Base-by-base conservation (phyloP, 106 monocot genomes). In the Phalaenopsis equestris region DNA sequence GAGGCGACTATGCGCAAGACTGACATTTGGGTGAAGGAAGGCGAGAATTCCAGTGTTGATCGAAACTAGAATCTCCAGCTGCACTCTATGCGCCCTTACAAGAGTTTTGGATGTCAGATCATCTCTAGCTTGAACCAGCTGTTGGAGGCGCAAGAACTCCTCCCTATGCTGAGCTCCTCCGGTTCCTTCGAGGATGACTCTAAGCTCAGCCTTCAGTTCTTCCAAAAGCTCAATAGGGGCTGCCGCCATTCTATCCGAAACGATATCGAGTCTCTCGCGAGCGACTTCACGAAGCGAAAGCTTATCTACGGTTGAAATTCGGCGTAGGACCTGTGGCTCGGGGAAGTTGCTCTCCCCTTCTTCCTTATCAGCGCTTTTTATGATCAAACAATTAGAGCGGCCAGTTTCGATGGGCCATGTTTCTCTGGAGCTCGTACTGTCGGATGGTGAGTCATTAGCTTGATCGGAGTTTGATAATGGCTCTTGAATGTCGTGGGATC, bases 41-140 rank as follows among this genome's bases (percentile, higher is more conserved):
- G 99, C 99, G 78, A 93, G 93, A 55, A 99, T 99, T 16, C 99
- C 99, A 0, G 95, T 95, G 47, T 99, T 99, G 72, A 95, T 91
- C 5, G 99, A 88, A 5, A 95, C 95, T 38, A 99, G 87, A 75
- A 99, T 91, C 76, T 99, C 99, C 70, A 99, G 79, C 83, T 95
- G 99, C 67, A 90, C 90, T 41, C 88, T 76, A 74, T 99, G 95
- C 52, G 93, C 90, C 79, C 84, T 87, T 9, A 79, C 77, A 42
- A 99, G 95, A 10, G 82, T 83, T 49, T 85, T 89, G 3, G 84
- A 81, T 6, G 88, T 90, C 82, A 99, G 76, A 52, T 99, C 99
- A 7, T 76, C 78, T 76, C 99, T 91, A 4, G 79, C 80, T 36
- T 95, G 95, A 2, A 95, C 90, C 30, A 93, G 82, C 82, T 91